Percentiles rank a stretch among this genome's conserved stretches.
These are phyloP conservation scores for Amanita exitialis DNA, from an alignment of 768 basidiomycete genomes.

Conservation along the genomic window DNA sequence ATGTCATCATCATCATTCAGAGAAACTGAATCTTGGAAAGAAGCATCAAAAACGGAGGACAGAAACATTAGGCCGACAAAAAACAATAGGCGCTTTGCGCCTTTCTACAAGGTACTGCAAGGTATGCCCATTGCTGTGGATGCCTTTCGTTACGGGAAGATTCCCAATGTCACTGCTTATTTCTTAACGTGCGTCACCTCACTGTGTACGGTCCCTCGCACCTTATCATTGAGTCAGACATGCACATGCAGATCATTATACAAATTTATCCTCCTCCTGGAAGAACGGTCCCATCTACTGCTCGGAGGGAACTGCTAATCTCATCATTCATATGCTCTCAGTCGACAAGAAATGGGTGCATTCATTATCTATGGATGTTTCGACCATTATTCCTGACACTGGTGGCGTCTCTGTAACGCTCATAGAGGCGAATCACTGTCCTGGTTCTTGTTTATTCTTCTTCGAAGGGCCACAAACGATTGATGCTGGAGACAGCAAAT, in stretches of 20 bases:
- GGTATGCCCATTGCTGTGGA: conserved; percentile 99
- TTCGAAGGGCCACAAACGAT: conserved; percentile 90
- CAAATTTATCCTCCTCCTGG: conserved; percentile 85
- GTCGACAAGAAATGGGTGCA: conserved; percentile 88
- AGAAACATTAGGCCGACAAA: conserved; percentile 33
- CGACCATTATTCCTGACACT: conserved; percentile 69
- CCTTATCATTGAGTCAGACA: conserved; percentile 42
- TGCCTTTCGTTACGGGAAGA: conserved; percentile 89
- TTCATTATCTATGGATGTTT: conserved; percentile 71
- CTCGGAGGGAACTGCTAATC: conserved; percentile 84
- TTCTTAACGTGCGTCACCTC: conserved; percentile 63
- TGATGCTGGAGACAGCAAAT: conserved; percentile 77
- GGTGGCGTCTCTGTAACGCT: conserved; percentile 84
- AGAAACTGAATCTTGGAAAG: conserved; percentile 80
- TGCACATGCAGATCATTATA: conserved; percentile 96
- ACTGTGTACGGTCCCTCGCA: background rate
- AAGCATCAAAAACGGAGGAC: conserved; percentile 49
- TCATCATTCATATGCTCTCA: conserved; percentile 85
- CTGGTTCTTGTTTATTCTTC: conserved; percentile 89
- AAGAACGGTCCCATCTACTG: conserved; percentile 92
- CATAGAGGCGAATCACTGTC: conserved; percentile 98
- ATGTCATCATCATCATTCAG: conserved; percentile 80
- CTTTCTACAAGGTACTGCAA: conserved; percentile 92
- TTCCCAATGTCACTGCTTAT: conserved; percentile 85
- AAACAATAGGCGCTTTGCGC: conserved; percentile 60